These are phyloP conservation scores for Paecilomyces sp. DNA, from an alignment of 2,329 filamentous ascomycete genomes.

Conservation along the genomic window DNA sequence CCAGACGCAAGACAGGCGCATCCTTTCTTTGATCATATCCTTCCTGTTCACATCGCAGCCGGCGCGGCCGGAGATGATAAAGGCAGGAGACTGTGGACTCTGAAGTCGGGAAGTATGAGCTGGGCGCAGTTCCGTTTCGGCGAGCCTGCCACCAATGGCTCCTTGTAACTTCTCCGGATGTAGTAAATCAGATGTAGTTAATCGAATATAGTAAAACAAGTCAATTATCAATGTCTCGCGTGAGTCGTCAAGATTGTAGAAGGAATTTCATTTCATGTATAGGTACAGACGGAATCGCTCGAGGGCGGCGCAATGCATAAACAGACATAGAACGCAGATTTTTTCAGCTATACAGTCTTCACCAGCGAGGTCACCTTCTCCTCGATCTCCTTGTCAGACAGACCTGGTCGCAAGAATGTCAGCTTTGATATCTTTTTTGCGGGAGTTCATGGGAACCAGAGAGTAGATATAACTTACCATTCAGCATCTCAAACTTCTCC, in stretches of 20 bases:
- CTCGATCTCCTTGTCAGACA: slow-evolving; percentile 66
- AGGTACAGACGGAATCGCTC: not conserved
- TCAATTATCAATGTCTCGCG: not conserved
- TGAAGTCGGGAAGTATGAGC: slow-evolving; percentile 45
- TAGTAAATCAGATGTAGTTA: not conserved
- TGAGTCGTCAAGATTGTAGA: not conserved
- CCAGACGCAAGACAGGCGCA: slow-evolving; percentile 54
- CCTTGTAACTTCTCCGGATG: slow-evolving; percentile 11
- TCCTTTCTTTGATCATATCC: slow-evolving; percentile 56
- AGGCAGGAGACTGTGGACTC: slow-evolving; percentile 42
- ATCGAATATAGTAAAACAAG: not conserved
- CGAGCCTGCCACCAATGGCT: slow-evolving; percentile 19
- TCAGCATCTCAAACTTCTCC: slow-evolving; percentile 58
- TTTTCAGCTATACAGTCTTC: slow-evolving; percentile 29
- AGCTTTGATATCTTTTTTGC: slow-evolving; percentile 4
- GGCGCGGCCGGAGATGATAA: slow-evolving; percentile 47
- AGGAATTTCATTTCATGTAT: not conserved
- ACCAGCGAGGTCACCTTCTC: slow-evolving; percentile 59
- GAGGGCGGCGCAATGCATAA: not conserved
- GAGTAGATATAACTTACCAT: slow-evolving; percentile 38
- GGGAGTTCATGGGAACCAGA: not conserved
- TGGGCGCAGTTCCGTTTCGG: slow-evolving; percentile 52
- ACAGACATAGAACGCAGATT: not conserved
- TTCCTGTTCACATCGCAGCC: slow-evolving; percentile 53
- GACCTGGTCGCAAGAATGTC: slow-evolving; percentile 36